A percentile compares a stretch with the other conserved stretches of the same genome.
phyloP scores from a whole-genome alignment of 192 early-diverging fungal species.

The Backusella psychrophila region DNA sequence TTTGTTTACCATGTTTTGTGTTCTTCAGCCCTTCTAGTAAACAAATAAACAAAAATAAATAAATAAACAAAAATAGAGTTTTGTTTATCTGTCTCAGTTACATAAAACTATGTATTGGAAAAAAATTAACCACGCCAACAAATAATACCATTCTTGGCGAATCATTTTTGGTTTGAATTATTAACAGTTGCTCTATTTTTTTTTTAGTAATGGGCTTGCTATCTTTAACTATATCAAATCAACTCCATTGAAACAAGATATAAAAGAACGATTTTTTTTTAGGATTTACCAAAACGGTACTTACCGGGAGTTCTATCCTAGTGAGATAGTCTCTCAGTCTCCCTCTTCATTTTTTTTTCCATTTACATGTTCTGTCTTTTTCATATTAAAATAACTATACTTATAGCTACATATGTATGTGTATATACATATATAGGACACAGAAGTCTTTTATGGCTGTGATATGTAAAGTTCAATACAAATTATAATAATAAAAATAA shows the following conservation, averaged over 20 bases:
- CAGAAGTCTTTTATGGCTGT: background rate
- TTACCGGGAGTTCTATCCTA: background rate
- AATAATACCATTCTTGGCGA: background rate
- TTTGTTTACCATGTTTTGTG: background rate
- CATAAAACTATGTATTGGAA: background rate
- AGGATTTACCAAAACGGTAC: conserved; percentile 11
- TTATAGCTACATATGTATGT: background rate
- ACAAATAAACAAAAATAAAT: background rate
- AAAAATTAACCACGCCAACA: background rate
- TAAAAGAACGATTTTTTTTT: conserved; percentile 3
- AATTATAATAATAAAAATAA: background rate
- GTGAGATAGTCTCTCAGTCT: background rate
- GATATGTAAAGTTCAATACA: background rate
- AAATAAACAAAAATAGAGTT: background rate
- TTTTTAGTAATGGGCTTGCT: background rate
- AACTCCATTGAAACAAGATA: background rate
- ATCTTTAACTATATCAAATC: background rate
- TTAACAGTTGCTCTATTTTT: background rate
- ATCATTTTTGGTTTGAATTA: background rate
- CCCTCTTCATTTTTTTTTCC: background rate
- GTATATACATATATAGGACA: background rate
- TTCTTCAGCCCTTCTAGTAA: background rate
- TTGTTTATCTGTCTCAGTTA: conserved; percentile 4
- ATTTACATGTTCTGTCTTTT: background rate
- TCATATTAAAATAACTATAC: background rate